Evolutionary conservation across 2,329 filamentous ascomycete species (phyloP), one percentile per base, ranked within the genome.

Genomic region (Talaromyces amestolkiae): DNA sequence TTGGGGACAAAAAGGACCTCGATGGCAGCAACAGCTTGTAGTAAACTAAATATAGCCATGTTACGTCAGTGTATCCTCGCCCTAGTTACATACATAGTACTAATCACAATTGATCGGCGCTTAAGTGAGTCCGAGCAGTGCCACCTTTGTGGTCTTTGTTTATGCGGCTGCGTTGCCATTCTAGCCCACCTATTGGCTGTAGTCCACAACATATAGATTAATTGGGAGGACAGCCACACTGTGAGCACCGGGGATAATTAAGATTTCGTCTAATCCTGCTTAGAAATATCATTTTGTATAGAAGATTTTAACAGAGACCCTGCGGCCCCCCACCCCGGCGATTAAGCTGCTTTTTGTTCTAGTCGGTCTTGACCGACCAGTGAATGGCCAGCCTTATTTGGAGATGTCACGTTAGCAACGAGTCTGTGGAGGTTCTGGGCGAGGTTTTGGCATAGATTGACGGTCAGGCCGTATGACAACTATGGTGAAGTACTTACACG

Each of bases 381-480:
- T 5, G 58, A 51, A 7, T 61, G 58, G 58, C 58, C 59, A 27
- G n/a, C 45, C 5, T 41, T 53, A 15, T 51, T 49, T n/a, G 45
- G 59, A 3, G n/a, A 27, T 27, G 24, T 61, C n/a, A n/a, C 31
- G 1, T n/a, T 17, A 15, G 19, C 31, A 51, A 61, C 45, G 13
- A 61, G 59, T 19, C 13, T 61, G 10, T 45, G 45, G 9, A 37
- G 10, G 10, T 61, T 61, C 33, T 51, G 45, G 45, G 45, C 43
- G 8, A 51, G n/a, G 8, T 39, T 51, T 37, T 61, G 59, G 59
- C 43, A 61, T 27, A 45, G 43, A 61, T 24, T 61, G 31, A 45
- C 45, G 4, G 58, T 61, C 15, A 15, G 59, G 10, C 31, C 58
- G 3, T 61, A 53, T 61, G 39, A 31, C 19, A 51, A 61, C 17